These are phyloP conservation scores for Globomyces pollinis-pini DNA, from an alignment of 192 early-diverging fungal species.

Conservation along the genomic window DNA sequence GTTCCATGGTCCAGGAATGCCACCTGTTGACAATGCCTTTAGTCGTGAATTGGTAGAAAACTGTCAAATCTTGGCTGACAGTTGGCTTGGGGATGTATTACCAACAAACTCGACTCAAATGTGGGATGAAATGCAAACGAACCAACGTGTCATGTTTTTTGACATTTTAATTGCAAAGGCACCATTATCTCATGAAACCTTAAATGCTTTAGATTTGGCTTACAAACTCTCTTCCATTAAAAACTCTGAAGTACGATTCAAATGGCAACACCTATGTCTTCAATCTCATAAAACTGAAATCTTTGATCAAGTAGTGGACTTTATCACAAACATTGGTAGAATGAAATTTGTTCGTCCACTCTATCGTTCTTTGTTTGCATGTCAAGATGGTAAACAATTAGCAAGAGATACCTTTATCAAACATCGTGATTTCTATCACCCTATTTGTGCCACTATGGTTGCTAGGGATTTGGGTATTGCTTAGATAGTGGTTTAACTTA, in stretches of 20 bases:
- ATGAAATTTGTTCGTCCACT: conserved; percentile 92
- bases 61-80: conserved; percentile 69
- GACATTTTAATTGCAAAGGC: conserved; percentile 60
- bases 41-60: conserved; percentile 76
- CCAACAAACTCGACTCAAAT: neutral
- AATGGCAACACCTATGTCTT: conserved; percentile 82
- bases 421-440: conserved; percentile 81
- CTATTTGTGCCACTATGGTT: conserved; percentile 85
- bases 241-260: conserved; percentile 82
- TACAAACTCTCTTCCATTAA: conserved; percentile 62
- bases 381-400: conserved; percentile 62
- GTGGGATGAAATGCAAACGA: neutral
- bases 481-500: too few relatives aligned
- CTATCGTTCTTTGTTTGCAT: conserved; percentile 50
- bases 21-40: conserved; percentile 75
- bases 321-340: conserved; percentile 81
- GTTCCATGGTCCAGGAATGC: conserved; percentile 85
- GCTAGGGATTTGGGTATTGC: conserved; percentile 65
- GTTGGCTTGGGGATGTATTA: conserved; percentile 27
- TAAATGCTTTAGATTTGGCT: conserved; percentile 61
- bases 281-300: conserved; percentile 66
- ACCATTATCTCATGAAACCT: conserved; percentile 48
- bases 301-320: conserved; percentile 64
- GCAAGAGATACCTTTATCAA: conserved; percentile 74
- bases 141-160: conserved; percentile 65